These are phyloP conservation scores for Cytospora piceicola DNA, from an alignment of 2,329 filamentous ascomycete species.

Conservation along the genomic window DNA sequence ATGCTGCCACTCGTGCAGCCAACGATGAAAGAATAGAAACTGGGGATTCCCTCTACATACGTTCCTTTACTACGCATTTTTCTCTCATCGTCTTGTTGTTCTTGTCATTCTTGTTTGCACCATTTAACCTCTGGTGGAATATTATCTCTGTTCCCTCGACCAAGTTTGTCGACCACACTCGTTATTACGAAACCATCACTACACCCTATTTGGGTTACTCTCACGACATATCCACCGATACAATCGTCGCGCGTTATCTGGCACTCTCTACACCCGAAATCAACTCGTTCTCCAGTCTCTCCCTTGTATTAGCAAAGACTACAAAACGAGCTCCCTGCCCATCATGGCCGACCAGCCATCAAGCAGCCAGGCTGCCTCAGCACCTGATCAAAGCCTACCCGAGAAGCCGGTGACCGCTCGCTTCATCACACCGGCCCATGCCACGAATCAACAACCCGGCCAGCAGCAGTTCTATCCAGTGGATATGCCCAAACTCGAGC, in stretches of 20 bases:
- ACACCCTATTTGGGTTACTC: background rate
- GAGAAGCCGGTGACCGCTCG: constrained; percentile 21
- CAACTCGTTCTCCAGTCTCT: background rate
- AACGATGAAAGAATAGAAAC: constrained; percentile 12
- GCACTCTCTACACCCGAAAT: background rate
- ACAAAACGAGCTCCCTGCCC: no score
- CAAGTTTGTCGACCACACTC: background rate
- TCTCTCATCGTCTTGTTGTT: constrained; percentile 1
- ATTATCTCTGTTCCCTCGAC: background rate
- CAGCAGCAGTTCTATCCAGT: constrained; percentile 20
- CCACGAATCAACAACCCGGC: background rate
- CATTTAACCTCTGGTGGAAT: background rate
- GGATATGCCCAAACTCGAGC: constrained; percentile 10
- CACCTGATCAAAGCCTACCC: background rate
- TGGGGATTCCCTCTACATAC: constrained; percentile 7
- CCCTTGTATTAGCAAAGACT: background rate
- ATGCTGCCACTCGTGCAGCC: constrained; percentile 5
- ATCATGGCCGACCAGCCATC: constrained; percentile 2
- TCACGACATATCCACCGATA: background rate
- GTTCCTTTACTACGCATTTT: background rate
- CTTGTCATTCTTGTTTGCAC: background rate
- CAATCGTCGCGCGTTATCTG: no score
- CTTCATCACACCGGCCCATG: constrained; percentile 5
- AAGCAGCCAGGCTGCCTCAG: background rate
- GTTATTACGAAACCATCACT: background rate